phyloP scores from a whole-genome alignment of 768 basidiomycete genomes.

The Clitopilus hobsonii region DNA sequence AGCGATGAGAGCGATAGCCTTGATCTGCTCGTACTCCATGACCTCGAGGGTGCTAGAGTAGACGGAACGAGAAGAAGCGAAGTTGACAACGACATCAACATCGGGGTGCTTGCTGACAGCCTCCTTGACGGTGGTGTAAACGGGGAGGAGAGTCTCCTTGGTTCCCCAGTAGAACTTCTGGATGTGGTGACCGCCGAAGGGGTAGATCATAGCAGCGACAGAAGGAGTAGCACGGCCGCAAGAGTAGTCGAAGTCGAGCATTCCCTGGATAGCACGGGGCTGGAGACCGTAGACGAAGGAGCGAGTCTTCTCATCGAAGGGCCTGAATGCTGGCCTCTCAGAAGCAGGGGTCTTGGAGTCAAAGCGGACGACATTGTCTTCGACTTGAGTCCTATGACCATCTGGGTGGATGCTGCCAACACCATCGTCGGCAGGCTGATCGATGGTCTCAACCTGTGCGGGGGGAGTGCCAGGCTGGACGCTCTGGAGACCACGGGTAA shows the following conservation, averaged over 20 bases:
- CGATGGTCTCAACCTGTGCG: slow-evolving; percentile 28
- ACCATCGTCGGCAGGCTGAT: slow-evolving; percentile 34
- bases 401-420: slow-evolving; percentile 74
- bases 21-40: slow-evolving; percentile 54
- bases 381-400: slow-evolving; percentile 76
- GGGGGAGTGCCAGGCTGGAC: slow-evolving; percentile 35
- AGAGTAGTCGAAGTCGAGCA: slow-evolving; percentile 98
- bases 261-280: slow-evolving; percentile 96
- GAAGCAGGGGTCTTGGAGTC: slow-evolving; percentile 40
- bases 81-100: slow-evolving; percentile 98
- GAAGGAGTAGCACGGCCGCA: slow-evolving; percentile 89
- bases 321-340: slow-evolving; percentile 75
- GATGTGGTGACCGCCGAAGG: slow-evolving; percentile 99
- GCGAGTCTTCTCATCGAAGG: slow-evolving; percentile 91
- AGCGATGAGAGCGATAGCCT: slow-evolving; percentile 85
- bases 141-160: slow-evolving; percentile 96
- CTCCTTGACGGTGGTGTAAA: slow-evolving; percentile 89
- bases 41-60: slow-evolving; percentile 94
- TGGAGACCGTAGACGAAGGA: slow-evolving; percentile 98
- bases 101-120: slow-evolving; percentile 94
- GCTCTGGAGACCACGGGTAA: slow-evolving; percentile 25
- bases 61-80: slow-evolving; percentile 89
- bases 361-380: slow-evolving; percentile 91
- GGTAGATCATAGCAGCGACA: slow-evolving; percentile 99
- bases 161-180: slow-evolving; percentile 99